Base-by-base conservation (phyloP, 2,329 filamentous ascomycete genomes). In the Gaeumannomyces sp. region DNA sequence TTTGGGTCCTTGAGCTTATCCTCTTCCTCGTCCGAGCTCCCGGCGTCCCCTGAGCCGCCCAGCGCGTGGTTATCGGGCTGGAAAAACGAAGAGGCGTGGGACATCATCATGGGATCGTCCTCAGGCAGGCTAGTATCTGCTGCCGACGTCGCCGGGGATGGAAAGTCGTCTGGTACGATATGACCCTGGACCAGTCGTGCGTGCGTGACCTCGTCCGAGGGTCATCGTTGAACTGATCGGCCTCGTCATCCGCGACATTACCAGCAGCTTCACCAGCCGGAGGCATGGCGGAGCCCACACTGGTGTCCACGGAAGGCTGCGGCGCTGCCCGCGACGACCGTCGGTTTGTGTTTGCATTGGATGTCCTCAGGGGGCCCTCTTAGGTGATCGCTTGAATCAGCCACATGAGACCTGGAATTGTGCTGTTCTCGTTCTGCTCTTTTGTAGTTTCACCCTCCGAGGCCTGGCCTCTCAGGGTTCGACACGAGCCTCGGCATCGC, bases 131-230 rank as follows among this genome's bases (percentile, higher is more conserved):
- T 88, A 8, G 86, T 88, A 65, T 85, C 86, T n/a, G 87, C 83
- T 11, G 87, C 87, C 27, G 89, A 94, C 67, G 86, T 81, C 60
- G 84, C 82, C 22, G 92, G 90, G 1, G 93, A 96, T 2, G 90
- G 90, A 72, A 93, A 94, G 73, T 97, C 90, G 73, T 97, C 95
- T 68, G 96, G 92, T 14, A 99, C 95, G 69, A 99, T 90, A 74
- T 98, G 95, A 19, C 95, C 95, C 71, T 97, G 93, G 11, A 98
- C 87, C 59, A 99, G 82, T 64, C 95, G 89, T 13, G 92, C 94
- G 66, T 93, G 94, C 58, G 93, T 96, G 61, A 99, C 93, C 74
- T 98, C 93, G 57, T 89, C 85, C 25, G 92, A 92, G 65, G 91
- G 74, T 91, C 85, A 71, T 97, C 92, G 64, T 89, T 91, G 71